A percentile compares a stretch with the other conserved stretches of the same genome.
phyloP scores from a whole-genome alignment of 1,139 yeast genomes.

The Spencermartinsiella ligniputridi region DNA sequence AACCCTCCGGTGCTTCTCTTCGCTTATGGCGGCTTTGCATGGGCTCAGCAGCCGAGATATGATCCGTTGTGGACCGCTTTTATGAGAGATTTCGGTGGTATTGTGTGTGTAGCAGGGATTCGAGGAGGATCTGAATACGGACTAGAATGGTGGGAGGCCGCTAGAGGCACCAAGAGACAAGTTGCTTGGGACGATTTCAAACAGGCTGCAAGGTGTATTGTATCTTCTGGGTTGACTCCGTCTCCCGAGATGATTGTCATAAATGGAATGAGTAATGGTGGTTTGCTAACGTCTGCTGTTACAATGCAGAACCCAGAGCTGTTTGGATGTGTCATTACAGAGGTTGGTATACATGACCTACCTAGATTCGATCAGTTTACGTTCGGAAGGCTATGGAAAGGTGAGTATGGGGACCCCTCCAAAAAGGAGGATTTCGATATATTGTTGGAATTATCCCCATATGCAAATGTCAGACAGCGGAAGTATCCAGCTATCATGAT shows the following conservation, averaged over 20 bases:
- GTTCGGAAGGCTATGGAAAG: constrained; percentile 9
- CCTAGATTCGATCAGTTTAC: constrained; percentile 10
- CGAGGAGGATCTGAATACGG: constrained; percentile 10
- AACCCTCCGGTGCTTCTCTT: constrained; percentile 7
- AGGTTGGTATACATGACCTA: constrained; percentile 8
- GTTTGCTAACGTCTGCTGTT: constrained; percentile 8
- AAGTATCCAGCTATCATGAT: constrained; percentile 7
- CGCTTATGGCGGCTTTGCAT: constrained; percentile 8
- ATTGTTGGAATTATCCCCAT: constrained; percentile 6
- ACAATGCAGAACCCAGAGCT: constrained; percentile 8
- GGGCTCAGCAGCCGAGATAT: constrained; percentile 7
- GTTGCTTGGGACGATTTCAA: constrained; percentile 9
- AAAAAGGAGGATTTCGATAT: constrained; percentile 2
- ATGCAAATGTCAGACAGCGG: constrained; percentile 5
- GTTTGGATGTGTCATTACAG: constrained; percentile 9
- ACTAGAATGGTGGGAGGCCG: constrained; percentile 9
- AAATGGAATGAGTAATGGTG: constrained; percentile 9
- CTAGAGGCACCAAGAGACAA: constrained; percentile 7
- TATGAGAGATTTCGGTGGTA: constrained; percentile 7
- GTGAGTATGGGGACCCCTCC: constrained; percentile 10
- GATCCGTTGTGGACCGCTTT: constrained; percentile 7
- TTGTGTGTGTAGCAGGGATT: constrained; percentile 7
- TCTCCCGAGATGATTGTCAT: constrained; percentile 1
- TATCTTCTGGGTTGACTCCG: constrained; percentile 6
- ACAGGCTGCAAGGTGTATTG: constrained; percentile 7